Base-by-base conservation (phyloP, 805 yeast species). In the Saccharomyces mikatae region DNA sequence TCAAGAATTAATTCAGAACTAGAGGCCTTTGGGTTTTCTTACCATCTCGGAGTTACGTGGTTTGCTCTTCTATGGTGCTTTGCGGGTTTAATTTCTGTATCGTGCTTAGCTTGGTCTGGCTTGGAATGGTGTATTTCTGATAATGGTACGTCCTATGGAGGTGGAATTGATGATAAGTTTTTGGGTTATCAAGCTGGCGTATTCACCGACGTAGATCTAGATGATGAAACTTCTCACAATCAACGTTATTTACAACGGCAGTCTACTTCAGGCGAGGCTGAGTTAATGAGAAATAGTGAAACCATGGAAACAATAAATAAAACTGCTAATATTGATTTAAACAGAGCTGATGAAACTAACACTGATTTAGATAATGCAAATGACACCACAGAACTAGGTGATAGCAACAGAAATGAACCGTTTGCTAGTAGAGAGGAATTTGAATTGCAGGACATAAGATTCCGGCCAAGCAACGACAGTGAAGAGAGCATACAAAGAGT, bases 101-200 rank as follows among this genome's bases (percentile, higher is more conserved):
- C 68, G 13, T 60, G 66, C 32, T 52, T 65, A 6, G 60, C 64
- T 2, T 69, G 72, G 71, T 61, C 69, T 4, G 72, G 72, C 41
- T 51, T 68, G 9, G 72, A 67, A 57, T 69, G 72, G 72, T 69
- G 72, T 56, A 53, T 68, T 6, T 49, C 63, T 5, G 62, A 58
- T 46, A 52, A 44, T 14, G 52, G 53, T 17, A 48, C 51, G 48
- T 55, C 56, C 21, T 53, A 47, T 32, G 41, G 54, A 21, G 60
- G 57, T 46, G 58, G 51, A 2, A 49, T 58, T 13, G 52, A 55
- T 24, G 54, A 57, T 27, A 52, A 55, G 14, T 57, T 58, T 6
- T 48, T 58, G 14, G 47, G 53, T 9, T 58, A 57, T 27, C 55
- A 57, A 17, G 51, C 61, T 9, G 61, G 61, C 8, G 60, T 56